These are phyloP conservation scores for Penicillium sp. DNA, from an alignment of 2,329 filamentous ascomycete species.

Conservation along the genomic window DNA sequence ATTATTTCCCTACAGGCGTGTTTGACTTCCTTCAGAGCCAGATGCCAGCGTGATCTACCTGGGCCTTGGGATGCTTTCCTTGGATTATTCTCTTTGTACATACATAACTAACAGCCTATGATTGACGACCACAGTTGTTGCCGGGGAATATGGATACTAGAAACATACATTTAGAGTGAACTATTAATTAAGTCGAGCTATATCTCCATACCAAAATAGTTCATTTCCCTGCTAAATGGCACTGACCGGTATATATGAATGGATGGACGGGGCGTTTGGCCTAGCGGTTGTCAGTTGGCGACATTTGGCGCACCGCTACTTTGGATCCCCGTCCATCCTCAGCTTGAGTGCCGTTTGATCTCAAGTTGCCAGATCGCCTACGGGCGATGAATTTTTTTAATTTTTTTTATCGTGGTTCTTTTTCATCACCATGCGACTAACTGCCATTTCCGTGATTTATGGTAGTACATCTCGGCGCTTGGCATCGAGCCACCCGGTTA, in stretches of 20 bases:
- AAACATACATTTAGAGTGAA: slow-evolving; percentile 1
- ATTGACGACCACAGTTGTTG: slow-evolving; percentile 7
- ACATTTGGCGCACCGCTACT: not conserved
- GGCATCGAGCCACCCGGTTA: not conserved
- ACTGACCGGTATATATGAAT: not conserved
- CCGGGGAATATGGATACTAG: slow-evolving; percentile 1
- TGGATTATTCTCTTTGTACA: slow-evolving; percentile 14
- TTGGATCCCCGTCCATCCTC: not conserved
- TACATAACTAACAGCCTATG: slow-evolving; percentile 8
- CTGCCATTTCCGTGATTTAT: too few species aligned
- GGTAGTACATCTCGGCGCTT: slow-evolving; percentile 2
- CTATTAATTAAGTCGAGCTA: not conserved
- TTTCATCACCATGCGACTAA: too few species aligned
- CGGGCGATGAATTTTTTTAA: not conserved
- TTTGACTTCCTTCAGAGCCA: slow-evolving; percentile 44
- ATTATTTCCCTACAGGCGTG: slow-evolving; percentile 43
- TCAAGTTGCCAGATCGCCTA: not conserved
- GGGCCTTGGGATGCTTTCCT: not conserved
- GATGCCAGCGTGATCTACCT: slow-evolving; percentile 36
- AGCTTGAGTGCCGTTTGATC: not conserved
- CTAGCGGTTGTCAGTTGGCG: not conserved
- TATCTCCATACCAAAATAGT: not conserved
- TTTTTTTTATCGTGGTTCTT: too few species aligned
- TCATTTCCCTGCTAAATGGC: not conserved
- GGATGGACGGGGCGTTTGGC: not conserved